These are phyloP conservation scores for Leptodontidium sp. DNA, from an alignment of 2,329 filamentous ascomycete species.

Conservation along the genomic window DNA sequence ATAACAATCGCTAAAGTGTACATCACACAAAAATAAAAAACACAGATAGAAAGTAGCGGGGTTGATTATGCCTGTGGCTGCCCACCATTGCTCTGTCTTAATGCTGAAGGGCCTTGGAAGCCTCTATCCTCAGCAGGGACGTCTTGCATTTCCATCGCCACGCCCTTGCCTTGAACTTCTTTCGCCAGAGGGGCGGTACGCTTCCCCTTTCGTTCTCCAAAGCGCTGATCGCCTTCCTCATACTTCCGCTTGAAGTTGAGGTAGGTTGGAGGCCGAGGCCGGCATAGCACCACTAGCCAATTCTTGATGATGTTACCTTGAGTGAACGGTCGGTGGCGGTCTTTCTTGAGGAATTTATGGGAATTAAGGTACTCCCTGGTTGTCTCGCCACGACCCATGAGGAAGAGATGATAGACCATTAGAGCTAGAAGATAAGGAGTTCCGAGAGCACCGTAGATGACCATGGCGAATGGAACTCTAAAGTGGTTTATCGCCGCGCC, in stretches of 20 bases:
- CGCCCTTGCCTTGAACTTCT: slow-evolving; percentile 59
- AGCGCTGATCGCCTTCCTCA: slow-evolving; percentile 82
- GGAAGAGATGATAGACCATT: slow-evolving; percentile 88
- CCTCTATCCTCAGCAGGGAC: slow-evolving; percentile 50
- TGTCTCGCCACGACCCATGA: slow-evolving; percentile 91
- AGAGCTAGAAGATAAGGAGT: slow-evolving; percentile 84
- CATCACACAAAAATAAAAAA: slow-evolving; percentile 19
- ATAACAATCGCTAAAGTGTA: slow-evolving; percentile 23
- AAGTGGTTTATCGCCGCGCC: slow-evolving; percentile 72
- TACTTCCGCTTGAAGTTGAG: slow-evolving; percentile 84
- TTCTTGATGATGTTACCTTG: slow-evolving; percentile 80
- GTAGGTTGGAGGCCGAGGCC: slow-evolving; percentile 88
- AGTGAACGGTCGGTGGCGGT: slow-evolving; percentile 89
- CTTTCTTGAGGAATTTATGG: slow-evolving; percentile 91
- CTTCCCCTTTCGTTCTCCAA: slow-evolving; percentile 67
- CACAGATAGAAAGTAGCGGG: neutral
- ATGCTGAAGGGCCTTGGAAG: slow-evolving; percentile 60
- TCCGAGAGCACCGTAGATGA: slow-evolving; percentile 80
- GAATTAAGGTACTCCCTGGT: slow-evolving; percentile 96
- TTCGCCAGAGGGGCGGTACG: slow-evolving; percentile 56
- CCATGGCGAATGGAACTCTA: slow-evolving; percentile 86
- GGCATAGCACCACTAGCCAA: slow-evolving; percentile 80
- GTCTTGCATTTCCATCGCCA: slow-evolving; percentile 77
- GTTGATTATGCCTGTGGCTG: neutral
- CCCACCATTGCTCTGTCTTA: slow-evolving; percentile 26